phyloP scores from a whole-genome alignment of 2,329 filamentous ascomycete species.

The Gliomastix tumulicola region DNA sequence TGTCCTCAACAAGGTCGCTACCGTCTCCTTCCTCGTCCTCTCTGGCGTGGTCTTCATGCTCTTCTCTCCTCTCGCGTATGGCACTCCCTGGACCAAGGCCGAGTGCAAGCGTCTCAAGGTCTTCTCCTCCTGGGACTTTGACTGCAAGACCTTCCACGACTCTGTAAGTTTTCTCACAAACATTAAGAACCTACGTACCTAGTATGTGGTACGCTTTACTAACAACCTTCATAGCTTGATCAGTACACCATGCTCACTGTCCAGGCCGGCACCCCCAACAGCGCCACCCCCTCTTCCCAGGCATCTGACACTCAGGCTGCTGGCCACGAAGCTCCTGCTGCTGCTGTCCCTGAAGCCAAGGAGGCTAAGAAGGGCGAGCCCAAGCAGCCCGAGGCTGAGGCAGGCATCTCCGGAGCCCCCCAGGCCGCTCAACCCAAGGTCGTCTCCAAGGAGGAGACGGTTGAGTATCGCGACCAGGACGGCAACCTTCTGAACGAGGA shows the following conservation, averaged over 20 bases:
- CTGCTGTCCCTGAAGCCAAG: constrained; percentile 8
- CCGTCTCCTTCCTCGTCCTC: constrained; percentile 66
- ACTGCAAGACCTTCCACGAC: constrained; percentile 88
- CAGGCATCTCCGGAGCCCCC: constrained; percentile 41
- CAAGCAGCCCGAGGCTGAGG: constrained; percentile 16
- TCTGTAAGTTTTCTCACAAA: constrained; percentile 57
- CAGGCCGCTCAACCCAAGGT: constrained; percentile 44
- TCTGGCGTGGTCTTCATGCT: constrained; percentile 72
- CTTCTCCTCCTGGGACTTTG: constrained; percentile 89
- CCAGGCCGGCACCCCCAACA: constrained; percentile 16
- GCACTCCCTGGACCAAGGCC: constrained; percentile 85
- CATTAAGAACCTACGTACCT: too few species aligned
- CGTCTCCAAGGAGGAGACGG: constrained; percentile 62
- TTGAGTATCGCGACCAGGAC: constrained; percentile 93
- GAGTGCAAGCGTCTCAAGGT: constrained; percentile 86
- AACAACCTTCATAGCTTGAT: constrained; percentile 39
- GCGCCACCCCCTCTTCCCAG: constrained; percentile 11
- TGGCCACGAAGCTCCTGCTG: too few species aligned
- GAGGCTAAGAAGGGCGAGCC: constrained; percentile 14
- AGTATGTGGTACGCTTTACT: too few species aligned
- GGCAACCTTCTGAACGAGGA: constrained; percentile 82
- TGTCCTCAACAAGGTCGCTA: constrained; percentile 65
- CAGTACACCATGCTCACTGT: constrained; percentile 30
- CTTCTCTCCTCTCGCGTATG: constrained; percentile 87
- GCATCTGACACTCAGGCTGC: constrained; percentile 6